These are phyloP conservation scores for Leccinellum luteum DNA, from an alignment of 768 basidiomycete genomes.

Conservation along the genomic window DNA sequence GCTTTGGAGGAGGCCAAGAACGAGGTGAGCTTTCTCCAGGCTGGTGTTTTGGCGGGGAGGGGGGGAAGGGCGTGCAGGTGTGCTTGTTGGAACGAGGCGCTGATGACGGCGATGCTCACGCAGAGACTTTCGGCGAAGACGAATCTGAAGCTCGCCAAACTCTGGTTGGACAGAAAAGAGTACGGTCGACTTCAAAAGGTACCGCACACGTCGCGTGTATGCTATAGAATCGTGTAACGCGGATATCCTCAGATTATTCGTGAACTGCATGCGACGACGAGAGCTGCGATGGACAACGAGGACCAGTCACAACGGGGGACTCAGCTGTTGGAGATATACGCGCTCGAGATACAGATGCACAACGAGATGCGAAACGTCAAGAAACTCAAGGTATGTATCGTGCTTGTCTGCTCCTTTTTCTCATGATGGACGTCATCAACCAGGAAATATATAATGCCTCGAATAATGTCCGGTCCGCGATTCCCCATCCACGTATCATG, in stretches of 20 bases:
- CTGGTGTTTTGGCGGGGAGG: not conserved
- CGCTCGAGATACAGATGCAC: constrained; percentile 99
- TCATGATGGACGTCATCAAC: constrained; percentile 3
- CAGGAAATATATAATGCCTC: constrained; percentile 98
- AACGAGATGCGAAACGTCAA: constrained; percentile 94
- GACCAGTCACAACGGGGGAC: constrained; percentile 94
- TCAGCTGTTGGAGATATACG: constrained; percentile 93
- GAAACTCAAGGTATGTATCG: constrained; percentile 75
- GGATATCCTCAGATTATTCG: constrained; percentile 56
- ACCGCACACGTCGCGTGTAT: constrained; percentile 5
- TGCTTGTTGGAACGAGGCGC: too few relatives aligned
- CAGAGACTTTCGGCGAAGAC: constrained; percentile 94
- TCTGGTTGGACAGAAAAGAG: constrained; percentile 96
- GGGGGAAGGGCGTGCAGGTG: too few relatives aligned
- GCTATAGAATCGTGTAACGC: not conserved
- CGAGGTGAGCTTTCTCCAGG: constrained; percentile 61
- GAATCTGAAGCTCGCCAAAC: constrained; percentile 93
- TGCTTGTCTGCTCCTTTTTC: not conserved
- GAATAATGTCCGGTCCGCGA: constrained; percentile 88
- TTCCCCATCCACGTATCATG: constrained; percentile 98
- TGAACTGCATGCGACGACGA: constrained; percentile 69
- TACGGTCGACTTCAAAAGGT: constrained; percentile 83
- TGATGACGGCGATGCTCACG: not conserved
- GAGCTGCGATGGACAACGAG: constrained; percentile 58
- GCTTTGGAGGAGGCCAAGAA: constrained; percentile 94